Base-by-base conservation (phyloP, 2,329 filamentous ascomycete genomes). In the Alternaria metachromatica region DNA sequence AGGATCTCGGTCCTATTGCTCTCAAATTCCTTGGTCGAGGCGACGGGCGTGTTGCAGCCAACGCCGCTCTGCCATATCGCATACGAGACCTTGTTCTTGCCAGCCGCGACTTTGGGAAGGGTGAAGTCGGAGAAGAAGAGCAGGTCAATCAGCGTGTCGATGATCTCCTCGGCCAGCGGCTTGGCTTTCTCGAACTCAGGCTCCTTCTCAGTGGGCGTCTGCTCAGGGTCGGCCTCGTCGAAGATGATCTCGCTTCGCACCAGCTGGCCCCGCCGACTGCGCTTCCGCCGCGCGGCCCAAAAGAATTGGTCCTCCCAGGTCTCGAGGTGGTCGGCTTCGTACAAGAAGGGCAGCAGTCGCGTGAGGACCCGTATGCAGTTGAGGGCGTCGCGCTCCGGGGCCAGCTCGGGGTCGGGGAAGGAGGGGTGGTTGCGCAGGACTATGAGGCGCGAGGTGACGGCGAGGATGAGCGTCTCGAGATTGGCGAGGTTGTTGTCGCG, bases 51-150 rank as follows among this genome's bases (percentile, higher is more conserved):
- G 79, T 97, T 97, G 84, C 95, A 98, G 13, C 96, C 96, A 28
- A 99, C 95, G 51, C 96, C 96, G 76, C 93, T 98, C 82, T 97
- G 94, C 96, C 96, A 99, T 77, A 99, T 98, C 58, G 93, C 91
- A 81, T 96, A 97, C 8, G 91, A 92, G 60, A 97, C 92, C 78
- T 96, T 96, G 66, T 87, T 87, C 75, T 91, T 93, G 58, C 88
- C 88, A 60, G 89, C 86, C 13, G 89, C 86, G 45, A 92, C 87
- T 62, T 86, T 88, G 10, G 95, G 92, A 15, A 97, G 87, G 0
- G 95, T 97, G 74, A 99, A 91, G 59, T 94, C 92, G 9, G 92
- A 90, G 78, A 93, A 97, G 86, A 99, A 99, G 45, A 98, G 86
- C 57, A 98, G 83, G 76, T 97, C 94, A 63, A 96, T 83, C 56